phyloP scores from a whole-genome alignment of 768 basidiomycete species.

The Lactarius deliciosus region DNA sequence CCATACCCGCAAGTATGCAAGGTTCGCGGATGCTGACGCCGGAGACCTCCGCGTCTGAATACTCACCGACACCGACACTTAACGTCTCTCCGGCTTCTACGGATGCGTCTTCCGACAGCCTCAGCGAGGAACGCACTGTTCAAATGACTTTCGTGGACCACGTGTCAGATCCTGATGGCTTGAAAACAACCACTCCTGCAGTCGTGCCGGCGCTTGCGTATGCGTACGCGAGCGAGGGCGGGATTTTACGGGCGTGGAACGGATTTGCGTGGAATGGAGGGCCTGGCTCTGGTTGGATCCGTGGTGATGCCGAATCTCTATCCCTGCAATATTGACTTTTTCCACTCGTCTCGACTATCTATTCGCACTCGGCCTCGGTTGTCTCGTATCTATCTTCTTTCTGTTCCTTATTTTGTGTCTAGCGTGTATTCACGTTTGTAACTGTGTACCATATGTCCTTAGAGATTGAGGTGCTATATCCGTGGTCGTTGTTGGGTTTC shows the following conservation, averaged over 20 bases:
- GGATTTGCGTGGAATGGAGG: constrained; percentile 28
- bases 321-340: constrained; percentile 23
- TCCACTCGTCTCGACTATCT: constrained; percentile 17
- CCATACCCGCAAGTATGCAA: constrained; percentile 11
- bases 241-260: constrained; percentile 28
- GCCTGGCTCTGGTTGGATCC: constrained; percentile 21
- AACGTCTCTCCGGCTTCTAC: constrained; percentile 27
- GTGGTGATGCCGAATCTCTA: constrained; percentile 22
- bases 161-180: constrained; percentile 10
- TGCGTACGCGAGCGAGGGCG: constrained; percentile 30
- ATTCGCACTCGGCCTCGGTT: constrained; percentile 15
- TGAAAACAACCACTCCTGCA: constrained; percentile 13
- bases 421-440: constrained; percentile 22
- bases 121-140: constrained; percentile 29
- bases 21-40: constrained; percentile 21
- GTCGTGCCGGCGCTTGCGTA: constrained; percentile 27
- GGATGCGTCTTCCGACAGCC: constrained; percentile 27
- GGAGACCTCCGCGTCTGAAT: constrained; percentile 18
- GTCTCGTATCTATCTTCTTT: constrained; percentile 23
- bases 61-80: constrained; percentile 30
- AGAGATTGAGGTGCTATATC: constrained; percentile 16
- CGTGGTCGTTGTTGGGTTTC: constrained; percentile 3
- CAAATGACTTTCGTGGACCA: constrained; percentile 28
- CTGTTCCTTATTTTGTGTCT: constrained; percentile 21
- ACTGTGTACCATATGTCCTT: constrained; percentile 23